phyloP scores from a whole-genome alignment of 2,329 filamentous ascomycete genomes.

The Gaeumannomyces sp. region DNA sequence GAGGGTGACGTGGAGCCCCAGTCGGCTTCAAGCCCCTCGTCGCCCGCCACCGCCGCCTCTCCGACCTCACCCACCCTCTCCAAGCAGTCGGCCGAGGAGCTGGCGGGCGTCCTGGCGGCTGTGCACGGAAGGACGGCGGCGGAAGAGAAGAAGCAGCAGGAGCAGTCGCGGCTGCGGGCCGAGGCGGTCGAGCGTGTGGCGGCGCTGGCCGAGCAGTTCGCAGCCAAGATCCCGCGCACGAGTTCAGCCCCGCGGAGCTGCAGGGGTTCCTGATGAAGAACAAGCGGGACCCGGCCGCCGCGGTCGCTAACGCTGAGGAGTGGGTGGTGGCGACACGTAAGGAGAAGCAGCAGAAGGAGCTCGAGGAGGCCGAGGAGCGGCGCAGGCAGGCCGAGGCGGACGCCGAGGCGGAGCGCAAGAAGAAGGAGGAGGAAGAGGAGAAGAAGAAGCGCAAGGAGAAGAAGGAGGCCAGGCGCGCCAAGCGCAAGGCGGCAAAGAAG shows the following conservation, averaged over 20 bases:
- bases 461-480: slow-evolving; percentile 15
- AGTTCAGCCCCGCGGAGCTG: slow-evolving; percentile 56
- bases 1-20: slow-evolving; percentile 35
- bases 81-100: background rate
- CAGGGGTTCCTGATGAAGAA: slow-evolving; percentile 52
- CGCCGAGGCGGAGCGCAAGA: slow-evolving; percentile 25
- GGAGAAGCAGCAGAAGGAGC: slow-evolving; percentile 41
- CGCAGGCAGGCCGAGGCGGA: slow-evolving; percentile 31
- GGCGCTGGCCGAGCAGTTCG: slow-evolving; percentile 41
- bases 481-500: slow-evolving; percentile 23
- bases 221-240: slow-evolving; percentile 40
- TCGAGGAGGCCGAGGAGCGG: slow-evolving; percentile 35
- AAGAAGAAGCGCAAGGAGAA: slow-evolving; percentile 18
- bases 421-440: slow-evolving; percentile 19
- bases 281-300: slow-evolving; percentile 45
- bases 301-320: slow-evolving; percentile 37
- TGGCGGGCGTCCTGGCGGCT: background rate
- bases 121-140: slow-evolving; percentile 22
- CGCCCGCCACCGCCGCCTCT: slow-evolving; percentile 11
- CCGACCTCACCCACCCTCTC: background rate
- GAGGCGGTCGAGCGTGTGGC: slow-evolving; percentile 36
- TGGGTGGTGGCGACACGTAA: slow-evolving; percentile 46
- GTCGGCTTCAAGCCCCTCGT: background rate
- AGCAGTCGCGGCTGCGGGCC: slow-evolving; percentile 26
- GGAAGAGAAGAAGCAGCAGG: slow-evolving; percentile 18